Base-by-base conservation (phyloP, 306 rosid genomes). In the Lotus japonicus region DNA sequence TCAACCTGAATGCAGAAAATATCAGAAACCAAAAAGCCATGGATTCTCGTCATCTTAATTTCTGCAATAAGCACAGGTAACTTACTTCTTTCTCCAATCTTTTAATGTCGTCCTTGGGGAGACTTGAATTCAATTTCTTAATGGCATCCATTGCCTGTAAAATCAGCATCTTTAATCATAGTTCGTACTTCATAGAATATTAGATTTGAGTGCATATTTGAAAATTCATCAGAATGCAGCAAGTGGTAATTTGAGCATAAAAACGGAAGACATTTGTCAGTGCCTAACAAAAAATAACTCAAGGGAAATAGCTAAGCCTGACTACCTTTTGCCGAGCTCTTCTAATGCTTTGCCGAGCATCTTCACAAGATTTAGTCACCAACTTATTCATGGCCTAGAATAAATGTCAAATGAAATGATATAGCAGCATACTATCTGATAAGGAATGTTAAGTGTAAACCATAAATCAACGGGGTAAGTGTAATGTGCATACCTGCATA, bases 61-160 rank as follows among this genome's bases (percentile, higher is more conserved):
- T 9, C 21, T 5, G 75, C 46, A 28, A 44, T 66, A 13, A 57
- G 19, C 33, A 73, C 21, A 58, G 35, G 14, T 11, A 46, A 79
- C 92, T 85, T 77, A 90, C 99, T 74, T 87, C 96, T 80, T 94
- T 94, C 87, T 90, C 97, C 81, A 88, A 65, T 88, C 90, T 85
- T 69, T 88, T 94, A 59, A 94, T 68, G 73, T 90, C 90, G 70
- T 94, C 99, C 81, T 88, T 94, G 1, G 98, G 87, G 61, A 88
- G 87, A 42, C 75, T 85, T 11, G 94, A 80, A 60, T 78, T 67
- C 62, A 90, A 51, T 75, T 88, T 94, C 82, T 94, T 94, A 31
- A 84, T 80, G 1, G 87, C 79, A 66, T 94, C 98, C 97, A 94
- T 88, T 64, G 90, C 96, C 96, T 88, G 88, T 53, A 49, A 64